Evolutionary conservation across 306 rosid species (phyloP).

Genomic region (Quercus wislizeni): DNA sequence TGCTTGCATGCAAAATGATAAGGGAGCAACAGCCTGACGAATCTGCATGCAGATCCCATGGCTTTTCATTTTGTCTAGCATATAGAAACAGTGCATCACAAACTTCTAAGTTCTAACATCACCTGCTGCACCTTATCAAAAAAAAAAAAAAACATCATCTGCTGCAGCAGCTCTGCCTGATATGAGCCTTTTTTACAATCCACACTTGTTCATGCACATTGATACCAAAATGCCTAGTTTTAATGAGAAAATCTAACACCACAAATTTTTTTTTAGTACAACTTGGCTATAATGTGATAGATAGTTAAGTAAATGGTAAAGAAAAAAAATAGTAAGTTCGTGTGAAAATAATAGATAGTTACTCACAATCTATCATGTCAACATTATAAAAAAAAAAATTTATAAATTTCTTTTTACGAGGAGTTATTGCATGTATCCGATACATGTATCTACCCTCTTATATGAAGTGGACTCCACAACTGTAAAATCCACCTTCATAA

Average conservation of each 20-base stretch:
- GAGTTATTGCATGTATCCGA: no score
- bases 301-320: no score
- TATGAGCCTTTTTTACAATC: neutral
- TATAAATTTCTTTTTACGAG: no score
- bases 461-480: no score
- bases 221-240: neutral
- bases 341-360: no score
- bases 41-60: neutral
- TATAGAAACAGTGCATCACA: neutral
- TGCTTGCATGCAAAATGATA: neutral
- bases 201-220: neutral
- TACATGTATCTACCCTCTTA: accelerated
- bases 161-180: neutral
- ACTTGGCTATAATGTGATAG: no score
- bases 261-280: no score
- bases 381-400: no score
- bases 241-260: neutral
- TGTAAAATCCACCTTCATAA: no score
- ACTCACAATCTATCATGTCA: no score
- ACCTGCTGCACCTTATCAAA: no score
- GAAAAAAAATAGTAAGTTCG: no score
- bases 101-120: neutral
- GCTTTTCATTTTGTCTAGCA: neutral
- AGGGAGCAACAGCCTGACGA: neutral
- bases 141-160: neutral